Evolutionary conservation across 495 filamentous ascomycete genomes (phyloP), one percentile per base, ranked within the genome.

Genomic region (Neurospora hispaniola): DNA sequence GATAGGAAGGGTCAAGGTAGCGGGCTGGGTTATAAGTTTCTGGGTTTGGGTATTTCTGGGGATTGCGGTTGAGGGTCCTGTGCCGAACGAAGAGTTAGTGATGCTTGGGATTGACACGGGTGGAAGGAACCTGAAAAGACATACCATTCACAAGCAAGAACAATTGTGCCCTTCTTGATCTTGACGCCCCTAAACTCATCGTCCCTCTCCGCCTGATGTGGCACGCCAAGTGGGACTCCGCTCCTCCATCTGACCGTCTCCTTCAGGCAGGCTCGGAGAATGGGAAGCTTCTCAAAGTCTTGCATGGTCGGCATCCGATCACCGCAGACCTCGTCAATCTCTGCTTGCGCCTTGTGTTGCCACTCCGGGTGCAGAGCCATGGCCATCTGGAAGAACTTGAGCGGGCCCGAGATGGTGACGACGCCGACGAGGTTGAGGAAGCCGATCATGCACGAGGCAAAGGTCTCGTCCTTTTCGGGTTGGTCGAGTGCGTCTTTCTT

Each of bases 191-290:
- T 76, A 72, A 81, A 86, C 39, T 83, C 83, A 72, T 86, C 85
- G 27, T 87, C 84, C 0, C 75, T 76, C 69, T 88, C 86, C 0
- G 83, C 84, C 59, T 87, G 81, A 48, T 87, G 86, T 0, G 87
- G 87, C 35, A 89, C 84, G 18, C 84, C 84, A 0, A 86, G 78
- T 18, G 84, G 84, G 12, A 85, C 83, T 40, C 83, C 83, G 20
- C 88, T 89, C 44, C 87, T 79, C 89, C 89, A 91, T 69, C 90
- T 84, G 20, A 88, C 74, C 31, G 85, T 85, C 79, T 91, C 89
- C 77, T 89, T 87, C 46, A 90, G 78, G 42, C 88, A 85, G 7
- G 89, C 89, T 16, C 88, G 78, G 31, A 90, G 81, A 0, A 78
- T 86, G 1, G 86, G 86, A 27, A 88, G 78, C 20, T 85, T 72